These are phyloP conservation scores for Blastosporella zonata DNA, from an alignment of 1,284 basidiomycete species.

Conservation along the genomic window DNA sequence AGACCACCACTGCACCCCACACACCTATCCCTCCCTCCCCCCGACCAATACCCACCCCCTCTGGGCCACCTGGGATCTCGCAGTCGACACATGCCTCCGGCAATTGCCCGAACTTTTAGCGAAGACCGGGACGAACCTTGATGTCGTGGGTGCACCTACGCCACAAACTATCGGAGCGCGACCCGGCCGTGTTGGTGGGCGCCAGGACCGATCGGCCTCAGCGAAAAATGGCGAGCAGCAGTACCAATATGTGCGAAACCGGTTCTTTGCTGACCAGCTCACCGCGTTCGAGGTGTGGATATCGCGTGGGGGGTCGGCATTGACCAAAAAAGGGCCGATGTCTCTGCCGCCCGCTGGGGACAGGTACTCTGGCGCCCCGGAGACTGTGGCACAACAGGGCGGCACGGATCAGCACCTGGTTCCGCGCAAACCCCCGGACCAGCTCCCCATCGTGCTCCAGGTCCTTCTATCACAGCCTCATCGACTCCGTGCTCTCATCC, in stretches of 20 bases:
- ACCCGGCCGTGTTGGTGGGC: slow-evolving; percentile 36
- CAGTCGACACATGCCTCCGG: slow-evolving; percentile 92
- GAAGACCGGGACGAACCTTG: slow-evolving; percentile 46
- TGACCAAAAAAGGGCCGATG: slow-evolving; percentile 73
- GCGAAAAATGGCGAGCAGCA: slow-evolving; percentile 38
- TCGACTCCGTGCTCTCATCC: slow-evolving; percentile 90
- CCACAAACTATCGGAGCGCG: slow-evolving; percentile 20
- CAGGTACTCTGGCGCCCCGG: slow-evolving; percentile 22
- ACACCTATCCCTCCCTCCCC: slow-evolving; percentile 89
- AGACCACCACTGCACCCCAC: slow-evolving; percentile 95
- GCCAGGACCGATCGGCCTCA: slow-evolving; percentile 24
- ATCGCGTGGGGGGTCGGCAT: slow-evolving; percentile 80
- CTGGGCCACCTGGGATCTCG: slow-evolving; percentile 98
- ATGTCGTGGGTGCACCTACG: slow-evolving; percentile 24
- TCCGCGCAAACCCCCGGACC: slow-evolving; percentile 88
- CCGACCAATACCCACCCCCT: slow-evolving; percentile 94
- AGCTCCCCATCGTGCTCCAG: slow-evolving; percentile 96
- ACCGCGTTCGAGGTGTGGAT: slow-evolving; percentile 99
- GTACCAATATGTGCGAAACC: slow-evolving; percentile 80
- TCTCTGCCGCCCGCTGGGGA: slow-evolving; percentile 55
- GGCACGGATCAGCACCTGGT: slow-evolving; percentile 56
- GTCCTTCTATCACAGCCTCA: slow-evolving; percentile 96
- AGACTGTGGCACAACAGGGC: slow-evolving; percentile 15
- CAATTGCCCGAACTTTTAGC: slow-evolving; percentile 89
- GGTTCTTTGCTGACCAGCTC: slow-evolving; percentile 95